Evolutionary conservation across 2,329 filamentous ascomycete species (phyloP), one percentile per base, ranked within the genome.

Genomic region (Epicoccum sorghinum): DNA sequence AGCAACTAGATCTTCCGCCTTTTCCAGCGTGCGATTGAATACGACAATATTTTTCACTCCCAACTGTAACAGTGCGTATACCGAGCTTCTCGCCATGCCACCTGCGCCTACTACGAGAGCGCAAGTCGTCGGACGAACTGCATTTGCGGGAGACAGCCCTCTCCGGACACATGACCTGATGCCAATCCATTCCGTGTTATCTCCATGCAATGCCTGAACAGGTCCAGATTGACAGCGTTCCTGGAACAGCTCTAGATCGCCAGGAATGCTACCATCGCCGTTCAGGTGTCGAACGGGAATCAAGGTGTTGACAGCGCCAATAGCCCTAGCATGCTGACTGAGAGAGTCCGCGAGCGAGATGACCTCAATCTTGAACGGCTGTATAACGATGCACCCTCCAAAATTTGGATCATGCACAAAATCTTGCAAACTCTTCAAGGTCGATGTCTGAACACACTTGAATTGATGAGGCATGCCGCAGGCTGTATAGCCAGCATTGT

Each of bases 101-200:
- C 83, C 83, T n/a, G 83, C 82, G 8, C 83, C 83, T 58, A 84
- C 78, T 4, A 86, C 77, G 3, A 86, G 69, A 12, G 78, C 82
- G 4, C 81, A 82, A 1, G 78, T 82, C 41, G 76, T 80, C 8
- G 77, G 71, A 5, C 81, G 79, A 30, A 86, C 81, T 0, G 82
- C 80, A 57, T 86, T 86, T 3, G 88, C 87, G 0, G 89, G 89
- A 0, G 89, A 91, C 2, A 92, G 78, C 2, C 89, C 89, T 29
- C 88, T 81, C 5, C 86, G 82, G 37, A 93, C 83, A 66, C 88
- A 91, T 3, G 87, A 88, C 47, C 87, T 80, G 37, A 93, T 89
- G 4, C 89, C 89, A 30, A 91, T 88, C 87, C 89, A 93, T 70
- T 93, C 89, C 0, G 89, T 92, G 55, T 93, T 93, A 54, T 92